Percentiles rank a stretch among this genome's conserved stretches.
phyloP scores from a whole-genome alignment of 805 yeast genomes.

The Lachancea mirantina region DNA sequence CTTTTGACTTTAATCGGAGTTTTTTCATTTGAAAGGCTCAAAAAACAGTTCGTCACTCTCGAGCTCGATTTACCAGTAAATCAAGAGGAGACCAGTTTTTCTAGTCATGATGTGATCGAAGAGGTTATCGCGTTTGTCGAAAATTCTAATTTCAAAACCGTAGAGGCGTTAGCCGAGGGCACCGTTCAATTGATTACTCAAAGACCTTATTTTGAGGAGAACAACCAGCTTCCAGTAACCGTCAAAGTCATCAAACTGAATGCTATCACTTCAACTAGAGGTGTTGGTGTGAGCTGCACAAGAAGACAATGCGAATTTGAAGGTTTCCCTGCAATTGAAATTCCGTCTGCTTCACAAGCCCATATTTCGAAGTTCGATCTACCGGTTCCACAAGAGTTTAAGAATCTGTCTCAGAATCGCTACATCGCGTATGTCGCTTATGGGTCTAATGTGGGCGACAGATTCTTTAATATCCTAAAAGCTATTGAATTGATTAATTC shows the following conservation, averaged over 20 bases:
- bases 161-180: constrained; percentile 79
- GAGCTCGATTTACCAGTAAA: constrained; percentile 45
- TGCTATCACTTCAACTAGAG: constrained; percentile 79
- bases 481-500: constrained; percentile 42
- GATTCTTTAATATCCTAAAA: constrained; percentile 47
- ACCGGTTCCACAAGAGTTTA: constrained; percentile 24
- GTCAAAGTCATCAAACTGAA: constrained; percentile 79
- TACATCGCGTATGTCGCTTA: constrained; percentile 73
- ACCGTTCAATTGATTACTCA: constrained; percentile 54
- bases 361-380: constrained; percentile 25
- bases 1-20: constrained; percentile 84
- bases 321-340: constrained; percentile 8
- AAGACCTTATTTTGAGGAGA: constrained; percentile 34
- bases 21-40: constrained; percentile 79
- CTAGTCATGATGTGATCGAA: constrained; percentile 39
- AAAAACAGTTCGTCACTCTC: constrained; percentile 65
- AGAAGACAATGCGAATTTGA: constrained; percentile 37
- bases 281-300: constrained; percentile 77
- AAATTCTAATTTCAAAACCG: constrained; percentile 76
- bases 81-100: constrained; percentile 9
- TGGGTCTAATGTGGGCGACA: constrained; percentile 83
- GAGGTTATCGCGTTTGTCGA: constrained; percentile 58
- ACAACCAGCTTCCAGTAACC: constrained; percentile 31
- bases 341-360: constrained; percentile 10
- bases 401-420: constrained; percentile 15